Conservation (phyloP, 139 green algal species). For the Chlorokybus atmophyticus region DNA sequence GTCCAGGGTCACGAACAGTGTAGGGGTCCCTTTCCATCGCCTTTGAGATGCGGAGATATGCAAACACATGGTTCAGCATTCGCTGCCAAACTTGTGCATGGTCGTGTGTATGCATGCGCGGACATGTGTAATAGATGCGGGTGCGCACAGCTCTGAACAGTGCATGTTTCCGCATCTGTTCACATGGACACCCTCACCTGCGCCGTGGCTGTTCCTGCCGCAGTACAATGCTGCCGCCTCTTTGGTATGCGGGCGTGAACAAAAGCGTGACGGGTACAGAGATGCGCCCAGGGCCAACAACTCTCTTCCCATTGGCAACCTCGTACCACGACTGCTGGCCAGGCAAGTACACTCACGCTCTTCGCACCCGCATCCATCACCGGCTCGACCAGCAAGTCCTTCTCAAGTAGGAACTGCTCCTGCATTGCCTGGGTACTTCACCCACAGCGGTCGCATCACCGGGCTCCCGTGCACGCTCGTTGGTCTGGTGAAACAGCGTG, state of each 20-base stretch:
- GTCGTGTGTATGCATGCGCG: too few species aligned
- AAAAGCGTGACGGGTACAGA: constrained; percentile 60
- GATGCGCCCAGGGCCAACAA: too few species aligned
- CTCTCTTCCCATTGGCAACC: neutral
- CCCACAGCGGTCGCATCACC: constrained; percentile 83
- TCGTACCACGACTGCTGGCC: too few species aligned
- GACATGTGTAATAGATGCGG: too few species aligned
- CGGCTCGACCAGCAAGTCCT: constrained; percentile 46
- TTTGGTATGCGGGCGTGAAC: constrained; percentile 56
- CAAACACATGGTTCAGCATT: too few species aligned
- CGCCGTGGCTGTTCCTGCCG: constrained; percentile 62
- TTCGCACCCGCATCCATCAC: constrained; percentile 33
- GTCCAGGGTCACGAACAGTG: constrained; percentile 65
- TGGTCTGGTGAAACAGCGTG: constrained; percentile 80
- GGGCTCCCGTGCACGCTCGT: constrained; percentile 52
- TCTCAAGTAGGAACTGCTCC: constrained; percentile 78
- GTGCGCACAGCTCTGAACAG: too few species aligned
- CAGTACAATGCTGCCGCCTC: constrained; percentile 68
- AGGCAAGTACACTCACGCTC: too few species aligned
- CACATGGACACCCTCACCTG: too few species aligned
- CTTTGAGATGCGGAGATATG: too few species aligned
- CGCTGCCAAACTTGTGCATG: too few species aligned
- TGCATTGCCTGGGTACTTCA: constrained; percentile 72
- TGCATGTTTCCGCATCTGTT: too few species aligned
- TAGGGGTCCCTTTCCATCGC: constrained; percentile 54